phyloP scores from a whole-genome alignment of 139 green algal genomes.

The Coelastrella sp. region DNA sequence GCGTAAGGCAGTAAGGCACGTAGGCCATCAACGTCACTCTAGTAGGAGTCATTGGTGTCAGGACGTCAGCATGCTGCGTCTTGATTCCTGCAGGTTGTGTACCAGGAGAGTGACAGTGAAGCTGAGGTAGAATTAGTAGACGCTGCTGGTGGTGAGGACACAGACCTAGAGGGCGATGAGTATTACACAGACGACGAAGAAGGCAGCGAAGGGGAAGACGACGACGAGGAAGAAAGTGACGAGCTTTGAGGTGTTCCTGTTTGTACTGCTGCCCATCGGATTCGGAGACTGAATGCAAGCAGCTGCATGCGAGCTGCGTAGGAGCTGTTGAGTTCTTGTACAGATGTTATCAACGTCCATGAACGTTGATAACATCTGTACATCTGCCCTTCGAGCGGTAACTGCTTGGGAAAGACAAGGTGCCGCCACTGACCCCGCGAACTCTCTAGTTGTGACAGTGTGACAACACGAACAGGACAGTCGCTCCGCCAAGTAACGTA shows the following conservation, averaged over 20 bases:
- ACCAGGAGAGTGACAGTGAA: conserved; percentile 52
- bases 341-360: too few species aligned
- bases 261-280: too few species aligned
- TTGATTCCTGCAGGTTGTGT: conserved; percentile 26
- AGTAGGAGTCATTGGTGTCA: too few species aligned
- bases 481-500: too few species aligned
- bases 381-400: neutral
- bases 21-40: too few species aligned
- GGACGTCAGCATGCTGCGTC: neutral
- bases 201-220: neutral
- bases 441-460: neutral
- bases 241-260: neutral
- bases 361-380: neutral
- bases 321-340: too few species aligned
- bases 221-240: neutral
- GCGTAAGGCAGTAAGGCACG: too few species aligned
- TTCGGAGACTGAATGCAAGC: too few species aligned
- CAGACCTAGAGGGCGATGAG: conserved; percentile 24
- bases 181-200: conserved; percentile 28
- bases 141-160: conserved; percentile 30
- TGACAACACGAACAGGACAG: neutral
- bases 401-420: neutral
- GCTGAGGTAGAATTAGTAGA: conserved; percentile 53
- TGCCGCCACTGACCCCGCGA: neutral
- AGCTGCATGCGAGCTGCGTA: too few species aligned